A percentile compares a stretch with the other conserved stretches of the same genome.
phyloP scores from a whole-genome alignment of 1,284 basidiomycete species.

The Boletus albobrunnescens region DNA sequence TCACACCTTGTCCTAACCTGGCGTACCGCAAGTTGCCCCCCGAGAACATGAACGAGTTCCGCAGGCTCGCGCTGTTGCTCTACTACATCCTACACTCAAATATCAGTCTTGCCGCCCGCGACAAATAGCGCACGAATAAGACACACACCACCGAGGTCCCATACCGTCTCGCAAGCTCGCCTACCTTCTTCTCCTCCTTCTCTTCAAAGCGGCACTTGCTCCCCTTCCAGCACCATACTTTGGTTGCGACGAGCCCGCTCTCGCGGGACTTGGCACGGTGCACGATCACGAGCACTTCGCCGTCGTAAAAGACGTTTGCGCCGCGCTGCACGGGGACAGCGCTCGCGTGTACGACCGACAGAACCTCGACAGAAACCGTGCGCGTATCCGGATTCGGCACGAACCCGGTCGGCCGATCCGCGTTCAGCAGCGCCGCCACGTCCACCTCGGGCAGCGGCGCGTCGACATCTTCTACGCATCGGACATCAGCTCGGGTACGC shows the following conservation, averaged over 20 bases:
- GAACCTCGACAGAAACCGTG: conserved; percentile 67
- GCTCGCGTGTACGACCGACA: conserved; percentile 51
- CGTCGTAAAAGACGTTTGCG: conserved; percentile 62
- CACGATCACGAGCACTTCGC: conserved; percentile 62
- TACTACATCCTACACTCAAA: conserved; percentile 41
- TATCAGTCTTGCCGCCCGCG: too few relatives aligned
- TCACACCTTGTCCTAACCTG: conserved; percentile 45
- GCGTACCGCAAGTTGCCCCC: conserved; percentile 61
- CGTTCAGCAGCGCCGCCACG: conserved; percentile 42
- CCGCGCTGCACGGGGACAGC: conserved; percentile 43
- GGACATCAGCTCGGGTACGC: too few relatives aligned
- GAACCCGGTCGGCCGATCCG: conserved; percentile 20
- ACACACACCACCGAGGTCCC: conserved; percentile 52
- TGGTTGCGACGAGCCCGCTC: conserved; percentile 62
- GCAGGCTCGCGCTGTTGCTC: conserved; percentile 59
- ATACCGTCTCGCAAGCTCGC: conserved; percentile 68
- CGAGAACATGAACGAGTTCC: conserved; percentile 58
- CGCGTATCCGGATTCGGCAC: conserved; percentile 39
- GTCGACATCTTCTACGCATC: conserved; percentile 40
- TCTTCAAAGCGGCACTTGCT: conserved; percentile 48
- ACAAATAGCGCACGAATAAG: too few relatives aligned
- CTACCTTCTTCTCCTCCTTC: conserved; percentile 58
- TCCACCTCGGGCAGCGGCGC: conserved; percentile 49
- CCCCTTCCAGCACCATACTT: conserved; percentile 73
- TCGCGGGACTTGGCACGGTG: conserved; percentile 61